These are phyloP conservation scores for Mycena latifolia DNA, from an alignment of 768 basidiomycete species.

Conservation along the genomic window DNA sequence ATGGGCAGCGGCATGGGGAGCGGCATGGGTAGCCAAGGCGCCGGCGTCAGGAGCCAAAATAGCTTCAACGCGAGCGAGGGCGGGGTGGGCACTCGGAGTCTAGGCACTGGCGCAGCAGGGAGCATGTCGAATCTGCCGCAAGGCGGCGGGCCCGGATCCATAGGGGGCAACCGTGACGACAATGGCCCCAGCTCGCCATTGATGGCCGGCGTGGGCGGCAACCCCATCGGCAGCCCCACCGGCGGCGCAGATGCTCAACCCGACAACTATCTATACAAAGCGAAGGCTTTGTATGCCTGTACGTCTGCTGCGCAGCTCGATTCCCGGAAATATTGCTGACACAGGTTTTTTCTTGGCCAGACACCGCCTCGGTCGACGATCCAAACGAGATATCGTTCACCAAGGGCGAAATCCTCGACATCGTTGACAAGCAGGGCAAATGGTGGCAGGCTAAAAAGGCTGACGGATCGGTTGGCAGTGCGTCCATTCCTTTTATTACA, in stretches of 20 bases:
- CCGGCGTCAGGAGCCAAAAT: conserved; percentile 60
- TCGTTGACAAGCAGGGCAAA: conserved; percentile 92
- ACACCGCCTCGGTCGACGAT: conserved; percentile 94
- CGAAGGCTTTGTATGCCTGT: conserved; percentile 94
- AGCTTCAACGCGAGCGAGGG: conserved; percentile 57
- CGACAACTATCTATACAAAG: conserved; percentile 76
- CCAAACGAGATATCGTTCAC: conserved; percentile 95
- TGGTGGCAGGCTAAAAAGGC: conserved; percentile 92
- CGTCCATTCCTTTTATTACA: conserved; percentile 48
- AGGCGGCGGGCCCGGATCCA: conserved; percentile 54
- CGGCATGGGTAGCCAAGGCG: conserved; percentile 56
- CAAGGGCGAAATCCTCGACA: conserved; percentile 94
- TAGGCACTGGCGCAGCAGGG: conserved; percentile 55
- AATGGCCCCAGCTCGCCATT: conserved; percentile 74
- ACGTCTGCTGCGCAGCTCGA: conserved; percentile 45
- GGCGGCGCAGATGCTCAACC: conserved; percentile 41
- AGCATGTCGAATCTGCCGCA: conserved; percentile 68
- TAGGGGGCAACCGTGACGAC: conserved; percentile 60
- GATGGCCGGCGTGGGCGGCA: conserved; percentile 72
- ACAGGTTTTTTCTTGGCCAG: conserved; percentile 53
- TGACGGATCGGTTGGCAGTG: conserved; percentile 84
- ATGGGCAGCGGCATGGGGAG: conserved; percentile 58
- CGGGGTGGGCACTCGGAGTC: conserved; percentile 43
- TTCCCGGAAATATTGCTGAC: conserved; percentile 36
- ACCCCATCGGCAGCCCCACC: conserved; percentile 51